phyloP scores from a whole-genome alignment of 129 eudicot genomes.

The Solidago caesia region DNA sequence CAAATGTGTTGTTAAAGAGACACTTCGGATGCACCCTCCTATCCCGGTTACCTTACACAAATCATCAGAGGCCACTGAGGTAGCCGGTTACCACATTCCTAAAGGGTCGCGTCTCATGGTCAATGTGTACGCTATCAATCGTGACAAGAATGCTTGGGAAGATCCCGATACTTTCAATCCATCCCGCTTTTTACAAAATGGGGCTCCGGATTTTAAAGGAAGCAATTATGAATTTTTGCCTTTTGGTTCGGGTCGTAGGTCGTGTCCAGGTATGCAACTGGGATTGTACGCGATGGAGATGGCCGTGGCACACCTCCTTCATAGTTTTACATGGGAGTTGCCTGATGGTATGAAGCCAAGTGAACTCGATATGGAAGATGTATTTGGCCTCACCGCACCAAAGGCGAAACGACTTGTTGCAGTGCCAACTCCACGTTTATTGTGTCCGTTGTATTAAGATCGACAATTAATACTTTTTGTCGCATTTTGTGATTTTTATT shows the following conservation, averaged over 20 bases:
- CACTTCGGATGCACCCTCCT: constrained; percentile 36
- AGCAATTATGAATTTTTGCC: constrained; percentile 35
- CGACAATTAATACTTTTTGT: neutral
- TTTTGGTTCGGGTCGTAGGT: constrained; percentile 40
- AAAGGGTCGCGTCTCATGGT: constrained; percentile 39
- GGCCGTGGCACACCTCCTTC: constrained; percentile 36
- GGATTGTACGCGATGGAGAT: constrained; percentile 35
- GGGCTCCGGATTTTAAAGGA: constrained; percentile 36
- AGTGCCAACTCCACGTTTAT: constrained; percentile 66
- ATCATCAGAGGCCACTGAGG: constrained; percentile 29
- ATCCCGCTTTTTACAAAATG: constrained; percentile 26
- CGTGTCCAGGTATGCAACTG: constrained; percentile 38
- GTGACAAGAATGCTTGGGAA: constrained; percentile 35
- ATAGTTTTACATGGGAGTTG: constrained; percentile 37
- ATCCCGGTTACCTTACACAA: constrained; percentile 31
- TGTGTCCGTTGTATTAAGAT: constrained; percentile 36
- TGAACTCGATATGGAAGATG: constrained; percentile 65
- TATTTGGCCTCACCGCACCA: constrained; percentile 71
- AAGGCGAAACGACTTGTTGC: constrained; percentile 64
- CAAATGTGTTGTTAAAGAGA: constrained; percentile 36
- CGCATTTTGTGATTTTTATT: neutral
- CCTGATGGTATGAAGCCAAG: constrained; percentile 41
- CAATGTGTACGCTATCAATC: constrained; percentile 37
- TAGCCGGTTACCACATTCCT: constrained; percentile 32
- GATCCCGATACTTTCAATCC: constrained; percentile 35